phyloP scores from a whole-genome alignment of 179 eudicot species.

The Beta corolliflora region DNA sequence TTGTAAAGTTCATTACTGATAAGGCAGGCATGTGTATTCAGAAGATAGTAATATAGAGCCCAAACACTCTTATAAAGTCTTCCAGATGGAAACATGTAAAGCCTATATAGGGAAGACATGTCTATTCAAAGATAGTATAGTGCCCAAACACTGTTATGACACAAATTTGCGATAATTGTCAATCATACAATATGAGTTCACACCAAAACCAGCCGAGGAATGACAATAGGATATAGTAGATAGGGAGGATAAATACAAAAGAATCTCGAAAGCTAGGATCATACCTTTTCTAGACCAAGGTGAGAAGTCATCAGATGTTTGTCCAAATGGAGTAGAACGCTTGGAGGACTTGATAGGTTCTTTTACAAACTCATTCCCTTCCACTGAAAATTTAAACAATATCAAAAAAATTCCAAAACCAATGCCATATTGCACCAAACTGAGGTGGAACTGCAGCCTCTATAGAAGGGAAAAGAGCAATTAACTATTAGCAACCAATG shows the following conservation, averaged over 20 bases:
- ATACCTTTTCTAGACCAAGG: conserved; percentile 62
- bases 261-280: background rate
- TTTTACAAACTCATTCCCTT: conserved; percentile 62
- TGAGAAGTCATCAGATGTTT: conserved; percentile 53
- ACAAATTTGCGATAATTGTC: background rate
- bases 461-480: background rate
- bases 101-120: no score
- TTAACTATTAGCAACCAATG: background rate
- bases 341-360: conserved; percentile 63
- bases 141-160: background rate
- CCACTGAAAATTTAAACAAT: conserved; percentile 50
- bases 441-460: conserved; percentile 1
- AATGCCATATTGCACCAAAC: background rate
- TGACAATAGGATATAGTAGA: background rate
- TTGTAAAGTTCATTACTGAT: no score
- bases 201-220: background rate
- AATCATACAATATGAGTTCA: background rate
- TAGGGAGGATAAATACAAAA: background rate
- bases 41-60: background rate
- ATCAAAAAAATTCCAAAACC: background rate
- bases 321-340: conserved; percentile 53
- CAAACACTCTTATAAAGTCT: background rate
- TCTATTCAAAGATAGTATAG: background rate
- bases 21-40: background rate
- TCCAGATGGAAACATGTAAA: background rate